phyloP scores from a whole-genome alignment of 148 eudicot species.

The Fagopyrum homotropicum region DNA sequence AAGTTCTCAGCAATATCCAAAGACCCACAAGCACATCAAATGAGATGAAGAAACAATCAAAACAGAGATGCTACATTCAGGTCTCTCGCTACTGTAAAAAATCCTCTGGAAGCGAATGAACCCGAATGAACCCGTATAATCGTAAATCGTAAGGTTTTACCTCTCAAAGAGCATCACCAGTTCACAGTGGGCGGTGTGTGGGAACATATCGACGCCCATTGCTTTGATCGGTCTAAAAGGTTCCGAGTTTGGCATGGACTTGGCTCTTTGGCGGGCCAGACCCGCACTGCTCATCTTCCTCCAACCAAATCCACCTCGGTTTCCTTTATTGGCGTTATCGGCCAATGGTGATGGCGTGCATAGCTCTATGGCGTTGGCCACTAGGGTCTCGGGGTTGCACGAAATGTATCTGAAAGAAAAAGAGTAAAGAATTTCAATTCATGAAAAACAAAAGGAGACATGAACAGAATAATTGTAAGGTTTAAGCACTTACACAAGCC shows the following conservation, averaged over 20 bases:
- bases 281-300: conserved; percentile 79
- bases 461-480: neutral
- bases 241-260: conserved; percentile 85
- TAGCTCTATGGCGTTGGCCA: conserved; percentile 92
- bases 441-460: neutral
- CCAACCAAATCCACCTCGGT: conserved; percentile 62
- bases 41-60: neutral
- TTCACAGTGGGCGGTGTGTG: conserved; percentile 93
- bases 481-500: conserved; percentile 69
- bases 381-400: conserved; percentile 88
- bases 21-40: neutral
- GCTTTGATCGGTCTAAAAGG: conserved; percentile 84
- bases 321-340: conserved; percentile 50
- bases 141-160: conserved; percentile 17
- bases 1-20: neutral
- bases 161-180: conserved; percentile 94
- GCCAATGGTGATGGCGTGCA: conserved; percentile 61
- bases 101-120: neutral
- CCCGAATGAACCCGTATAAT: neutral
- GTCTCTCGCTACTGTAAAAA: neutral
- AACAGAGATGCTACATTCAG: neutral
- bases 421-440: neutral
- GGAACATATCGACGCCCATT: conserved; percentile 96
- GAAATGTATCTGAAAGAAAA: conserved; percentile 64
- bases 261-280: conserved; percentile 82